Conservation (phyloP, 768 basidiomycete species). For the Termitomyces titanicus region DNA sequence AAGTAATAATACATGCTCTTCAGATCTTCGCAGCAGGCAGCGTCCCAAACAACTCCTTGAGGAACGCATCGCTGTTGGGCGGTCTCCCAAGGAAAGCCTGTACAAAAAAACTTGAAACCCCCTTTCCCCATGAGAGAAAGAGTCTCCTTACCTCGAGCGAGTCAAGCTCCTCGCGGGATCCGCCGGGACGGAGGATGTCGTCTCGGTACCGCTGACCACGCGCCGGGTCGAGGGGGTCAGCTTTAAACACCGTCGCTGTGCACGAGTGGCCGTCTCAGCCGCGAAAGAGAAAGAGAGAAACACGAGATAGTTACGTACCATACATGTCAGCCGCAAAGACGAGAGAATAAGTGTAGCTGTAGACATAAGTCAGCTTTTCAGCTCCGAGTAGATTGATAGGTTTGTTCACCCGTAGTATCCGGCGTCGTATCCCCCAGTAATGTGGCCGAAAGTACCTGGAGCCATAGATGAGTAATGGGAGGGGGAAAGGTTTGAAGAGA, state of each 20-base stretch:
- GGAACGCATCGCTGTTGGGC: conserved; percentile 74
- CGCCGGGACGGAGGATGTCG: conserved; percentile 71
- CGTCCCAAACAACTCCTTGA: conserved; percentile 58
- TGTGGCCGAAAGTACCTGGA: conserved; percentile 65
- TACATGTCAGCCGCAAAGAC: conserved; percentile 62
- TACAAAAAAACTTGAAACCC: too few relatives aligned
- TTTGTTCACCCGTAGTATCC: conserved; percentile 58
- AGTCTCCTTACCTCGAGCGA: conserved; percentile 57
- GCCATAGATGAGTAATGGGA: background rate
- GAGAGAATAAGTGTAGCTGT: conserved; percentile 66
- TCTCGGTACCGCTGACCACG: conserved; percentile 70
- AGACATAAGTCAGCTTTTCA: background rate
- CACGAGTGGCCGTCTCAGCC: background rate
- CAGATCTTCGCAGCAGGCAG: conserved; percentile 21
- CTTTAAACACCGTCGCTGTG: conserved; percentile 72
- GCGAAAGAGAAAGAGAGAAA: background rate
- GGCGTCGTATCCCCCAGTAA: conserved; percentile 69
- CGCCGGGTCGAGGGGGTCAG: conserved; percentile 66
- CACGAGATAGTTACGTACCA: conserved; percentile 22
- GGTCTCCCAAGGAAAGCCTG: conserved; percentile 77
- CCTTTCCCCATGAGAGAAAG: too few relatives aligned
- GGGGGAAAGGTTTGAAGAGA: background rate
- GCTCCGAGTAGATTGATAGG: background rate
- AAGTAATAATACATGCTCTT: too few relatives aligned
- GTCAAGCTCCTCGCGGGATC: conserved; percentile 75